These are phyloP conservation scores for Xylaria grammica DNA, from an alignment of 495 filamentous ascomycete genomes.

Conservation along the genomic window DNA sequence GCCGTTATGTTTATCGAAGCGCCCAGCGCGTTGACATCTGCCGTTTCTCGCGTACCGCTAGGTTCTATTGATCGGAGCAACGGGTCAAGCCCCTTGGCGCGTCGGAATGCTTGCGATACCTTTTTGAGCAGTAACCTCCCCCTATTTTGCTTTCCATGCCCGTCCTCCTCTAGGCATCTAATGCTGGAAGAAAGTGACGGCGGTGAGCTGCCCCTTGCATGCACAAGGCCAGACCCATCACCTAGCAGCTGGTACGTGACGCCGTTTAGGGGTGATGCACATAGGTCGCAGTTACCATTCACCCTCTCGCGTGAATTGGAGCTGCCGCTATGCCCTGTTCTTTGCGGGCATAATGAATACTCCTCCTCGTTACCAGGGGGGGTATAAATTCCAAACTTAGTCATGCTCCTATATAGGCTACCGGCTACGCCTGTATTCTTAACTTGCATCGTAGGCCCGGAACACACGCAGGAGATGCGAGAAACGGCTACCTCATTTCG, in stretches of 20 bases:
- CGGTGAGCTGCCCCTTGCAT: not conserved
- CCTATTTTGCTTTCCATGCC: not conserved
- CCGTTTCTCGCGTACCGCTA: not conserved
- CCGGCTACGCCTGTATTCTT: not conserved
- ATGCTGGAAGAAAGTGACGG: not conserved
- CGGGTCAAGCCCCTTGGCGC: not conserved
- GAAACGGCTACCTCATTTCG: conserved; percentile 30
- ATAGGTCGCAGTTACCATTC: conserved; percentile 21
- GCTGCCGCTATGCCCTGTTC: not conserved
- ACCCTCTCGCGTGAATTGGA: not conserved
- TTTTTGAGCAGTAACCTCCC: not conserved
- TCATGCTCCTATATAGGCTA: not conserved
- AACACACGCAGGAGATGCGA: conserved; percentile 28
- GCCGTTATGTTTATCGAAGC: not conserved
- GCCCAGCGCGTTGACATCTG: not conserved
- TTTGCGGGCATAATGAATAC: not conserved
- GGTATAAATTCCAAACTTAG: not conserved
- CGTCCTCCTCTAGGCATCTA: not conserved
- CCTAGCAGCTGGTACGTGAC: conserved; percentile 6
- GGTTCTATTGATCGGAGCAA: not conserved
- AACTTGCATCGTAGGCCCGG: conserved; percentile 8
- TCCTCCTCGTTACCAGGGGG: not conserved
- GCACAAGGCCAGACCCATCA: conserved; percentile 14
- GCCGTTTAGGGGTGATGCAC: conserved; percentile 19
- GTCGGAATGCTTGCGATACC: conserved; percentile 6